Conservation (phyloP, 1,284 basidiomycete genomes). For the Sporisorium iseilematis-ciliati region DNA sequence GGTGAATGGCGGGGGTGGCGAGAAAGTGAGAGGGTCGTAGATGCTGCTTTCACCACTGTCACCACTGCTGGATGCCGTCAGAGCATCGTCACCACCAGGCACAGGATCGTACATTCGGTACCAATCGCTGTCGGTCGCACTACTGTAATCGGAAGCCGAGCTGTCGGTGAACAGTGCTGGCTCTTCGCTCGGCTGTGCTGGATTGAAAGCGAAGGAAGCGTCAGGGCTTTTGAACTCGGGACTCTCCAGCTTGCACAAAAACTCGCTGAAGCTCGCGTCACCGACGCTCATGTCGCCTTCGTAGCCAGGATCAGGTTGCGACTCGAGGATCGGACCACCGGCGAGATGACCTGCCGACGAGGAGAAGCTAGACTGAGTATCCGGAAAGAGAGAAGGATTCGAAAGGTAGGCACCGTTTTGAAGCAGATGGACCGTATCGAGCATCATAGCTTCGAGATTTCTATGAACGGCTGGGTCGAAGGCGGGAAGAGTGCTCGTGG, state of each 20-base stretch:
- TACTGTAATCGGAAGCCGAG: background rate
- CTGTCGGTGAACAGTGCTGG: background rate
- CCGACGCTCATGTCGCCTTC: background rate
- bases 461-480: background rate
- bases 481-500: background rate
- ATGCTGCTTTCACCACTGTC: background rate
- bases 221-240: background rate
- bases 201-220: too few species aligned
- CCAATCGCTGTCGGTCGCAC: conserved; percentile 6
- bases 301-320: background rate
- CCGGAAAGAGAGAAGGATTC: background rate
- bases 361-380: background rate
- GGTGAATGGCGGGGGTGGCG: background rate
- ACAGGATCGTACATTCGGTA: background rate
- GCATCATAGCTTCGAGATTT: background rate
- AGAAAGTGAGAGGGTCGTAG: background rate
- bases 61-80: background rate
- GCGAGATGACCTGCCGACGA: background rate
- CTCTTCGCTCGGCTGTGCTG: background rate
- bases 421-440: background rate
- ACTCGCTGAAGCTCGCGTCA: background rate
- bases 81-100: background rate
- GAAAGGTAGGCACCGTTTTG: background rate
- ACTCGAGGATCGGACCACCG: background rate
- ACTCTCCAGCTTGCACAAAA: background rate